A percentile compares a stretch with the other conserved stretches of the same genome.
Conservation (phyloP, 139 green algal species). For the Dunaliella primolecta region DNA sequence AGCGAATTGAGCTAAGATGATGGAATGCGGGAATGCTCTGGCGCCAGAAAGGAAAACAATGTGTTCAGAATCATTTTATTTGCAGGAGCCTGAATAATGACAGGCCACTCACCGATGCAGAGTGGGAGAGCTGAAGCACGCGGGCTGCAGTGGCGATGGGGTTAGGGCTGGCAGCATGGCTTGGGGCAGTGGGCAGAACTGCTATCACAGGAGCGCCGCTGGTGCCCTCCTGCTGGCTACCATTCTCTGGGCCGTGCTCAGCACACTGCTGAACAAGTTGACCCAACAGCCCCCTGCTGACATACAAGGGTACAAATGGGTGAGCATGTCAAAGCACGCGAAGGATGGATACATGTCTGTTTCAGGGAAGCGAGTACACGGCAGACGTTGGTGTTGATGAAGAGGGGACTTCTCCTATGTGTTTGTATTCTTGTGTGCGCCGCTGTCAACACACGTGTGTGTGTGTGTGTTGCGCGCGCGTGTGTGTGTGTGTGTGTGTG, state of each 20-base stretch:
- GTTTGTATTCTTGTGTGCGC: too few relatives aligned
- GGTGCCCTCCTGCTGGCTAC: neutral
- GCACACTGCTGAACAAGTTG: neutral
- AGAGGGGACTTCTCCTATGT: too few relatives aligned
- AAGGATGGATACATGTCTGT: too few relatives aligned
- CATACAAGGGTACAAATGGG: too few relatives aligned
- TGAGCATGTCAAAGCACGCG: too few relatives aligned
- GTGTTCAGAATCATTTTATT: neutral
- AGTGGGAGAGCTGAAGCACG: neutral
- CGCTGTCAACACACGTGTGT: too few relatives aligned
- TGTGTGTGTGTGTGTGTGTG: too few relatives aligned
- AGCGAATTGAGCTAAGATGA: too few relatives aligned
- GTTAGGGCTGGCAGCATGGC: neutral
- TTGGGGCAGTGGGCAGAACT: neutral
- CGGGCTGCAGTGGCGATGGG: neutral
- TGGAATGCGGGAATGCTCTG: too few relatives aligned
- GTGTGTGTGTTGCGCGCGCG: too few relatives aligned
- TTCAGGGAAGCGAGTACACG: too few relatives aligned
- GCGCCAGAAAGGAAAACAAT: neutral
- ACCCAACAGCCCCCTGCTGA: neutral
- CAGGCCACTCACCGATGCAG: neutral
- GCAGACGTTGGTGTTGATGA: too few relatives aligned
- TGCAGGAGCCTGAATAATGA: neutral
- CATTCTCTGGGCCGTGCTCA: neutral
- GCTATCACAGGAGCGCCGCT: neutral